Evolutionary conservation across 495 filamentous ascomycete genomes (phyloP).

Genomic region (Podospora comata): DNA sequence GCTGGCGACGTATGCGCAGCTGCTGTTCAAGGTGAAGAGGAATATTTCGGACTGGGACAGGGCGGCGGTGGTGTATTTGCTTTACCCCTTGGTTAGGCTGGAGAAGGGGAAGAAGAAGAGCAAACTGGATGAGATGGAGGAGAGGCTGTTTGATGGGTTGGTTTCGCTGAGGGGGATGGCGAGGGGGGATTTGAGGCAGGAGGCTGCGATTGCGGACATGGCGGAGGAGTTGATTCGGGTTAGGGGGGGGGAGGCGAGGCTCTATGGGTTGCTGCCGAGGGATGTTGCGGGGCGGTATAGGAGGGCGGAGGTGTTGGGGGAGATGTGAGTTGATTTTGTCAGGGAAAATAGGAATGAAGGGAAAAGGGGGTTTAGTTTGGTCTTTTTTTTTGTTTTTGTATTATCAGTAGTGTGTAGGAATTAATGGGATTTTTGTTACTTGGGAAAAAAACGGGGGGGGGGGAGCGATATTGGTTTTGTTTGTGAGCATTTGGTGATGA

Average conservation of each 20-base stretch:
- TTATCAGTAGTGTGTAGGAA: too few species aligned
- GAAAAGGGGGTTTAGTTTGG: too few species aligned
- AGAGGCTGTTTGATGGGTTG: constrained; percentile 60
- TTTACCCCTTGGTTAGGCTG: constrained; percentile 65
- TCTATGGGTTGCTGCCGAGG: constrained; percentile 31
- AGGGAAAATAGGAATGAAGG: too few species aligned
- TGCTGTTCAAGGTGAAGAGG: constrained; percentile 63
- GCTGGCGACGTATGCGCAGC: constrained; percentile 47
- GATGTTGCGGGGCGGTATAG: constrained; percentile 32
- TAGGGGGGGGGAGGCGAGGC: constrained; percentile 24
- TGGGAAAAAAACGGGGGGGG: too few species aligned
- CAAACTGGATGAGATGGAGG: constrained; percentile 46
- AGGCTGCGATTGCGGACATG: constrained; percentile 71
- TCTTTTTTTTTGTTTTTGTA: too few species aligned
- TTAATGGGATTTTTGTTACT: too few species aligned
- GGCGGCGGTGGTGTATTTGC: constrained; percentile 78
- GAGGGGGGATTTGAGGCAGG: constrained; percentile 47
- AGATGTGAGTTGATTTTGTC: too few species aligned
- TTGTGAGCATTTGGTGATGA: too few species aligned
- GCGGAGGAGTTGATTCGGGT: constrained; percentile 53
- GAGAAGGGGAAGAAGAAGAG: constrained; percentile 24
- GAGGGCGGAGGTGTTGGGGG: constrained; percentile 28
- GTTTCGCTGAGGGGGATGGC: constrained; percentile 58
- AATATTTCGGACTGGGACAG: constrained; percentile 59
- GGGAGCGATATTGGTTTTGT: too few species aligned